These are phyloP conservation scores for Candida freyschussii DNA, from an alignment of 1,139 yeast species.

Conservation along the genomic window DNA sequence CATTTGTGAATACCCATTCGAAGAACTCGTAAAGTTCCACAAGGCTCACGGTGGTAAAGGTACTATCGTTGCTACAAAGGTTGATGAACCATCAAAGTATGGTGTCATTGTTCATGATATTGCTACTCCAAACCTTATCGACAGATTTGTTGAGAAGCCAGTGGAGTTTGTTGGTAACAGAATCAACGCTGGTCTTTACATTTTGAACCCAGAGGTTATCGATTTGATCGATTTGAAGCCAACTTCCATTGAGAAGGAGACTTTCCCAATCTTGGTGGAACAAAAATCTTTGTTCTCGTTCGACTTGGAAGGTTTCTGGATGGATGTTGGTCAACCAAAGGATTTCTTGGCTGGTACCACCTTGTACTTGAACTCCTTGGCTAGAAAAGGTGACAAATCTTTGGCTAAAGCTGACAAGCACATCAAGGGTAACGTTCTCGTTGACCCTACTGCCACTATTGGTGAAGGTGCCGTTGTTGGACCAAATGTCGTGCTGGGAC, in stretches of 20 bases:
- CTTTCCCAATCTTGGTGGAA: conserved; percentile 95
- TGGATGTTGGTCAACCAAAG: conserved; percentile 99
- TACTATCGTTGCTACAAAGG: conserved; percentile 98
- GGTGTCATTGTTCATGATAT: conserved; percentile 98
- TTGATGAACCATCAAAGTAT: conserved; percentile 98
- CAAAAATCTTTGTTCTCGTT: conserved; percentile 86
- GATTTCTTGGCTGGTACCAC: conserved; percentile 97
- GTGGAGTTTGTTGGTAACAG: conserved; percentile 98
- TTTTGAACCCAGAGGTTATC: conserved; percentile 93
- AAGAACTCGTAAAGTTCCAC: conserved; percentile 91
- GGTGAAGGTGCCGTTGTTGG: conserved; percentile 94
- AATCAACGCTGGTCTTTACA: conserved; percentile 95
- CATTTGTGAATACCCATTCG: conserved; percentile 97
- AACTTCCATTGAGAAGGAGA: conserved; percentile 98
- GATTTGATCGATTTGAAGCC: conserved; percentile 97
- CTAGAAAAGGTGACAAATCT: conserved; percentile 71
- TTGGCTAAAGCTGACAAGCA: conserved; percentile 57
- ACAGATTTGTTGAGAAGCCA: conserved; percentile 99
- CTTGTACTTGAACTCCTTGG: conserved; percentile 80
- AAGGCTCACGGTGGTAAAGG: conserved; percentile 95
- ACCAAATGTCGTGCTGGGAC: conserved; percentile 97
- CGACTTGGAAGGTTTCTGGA: conserved; percentile 99
- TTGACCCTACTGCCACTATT: conserved; percentile 93
- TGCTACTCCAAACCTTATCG: conserved; percentile 88
- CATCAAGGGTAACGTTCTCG: conserved; percentile 90